Conservation (phyloP, 345 rosid genomes). For the Syzygium aqueum region DNA sequence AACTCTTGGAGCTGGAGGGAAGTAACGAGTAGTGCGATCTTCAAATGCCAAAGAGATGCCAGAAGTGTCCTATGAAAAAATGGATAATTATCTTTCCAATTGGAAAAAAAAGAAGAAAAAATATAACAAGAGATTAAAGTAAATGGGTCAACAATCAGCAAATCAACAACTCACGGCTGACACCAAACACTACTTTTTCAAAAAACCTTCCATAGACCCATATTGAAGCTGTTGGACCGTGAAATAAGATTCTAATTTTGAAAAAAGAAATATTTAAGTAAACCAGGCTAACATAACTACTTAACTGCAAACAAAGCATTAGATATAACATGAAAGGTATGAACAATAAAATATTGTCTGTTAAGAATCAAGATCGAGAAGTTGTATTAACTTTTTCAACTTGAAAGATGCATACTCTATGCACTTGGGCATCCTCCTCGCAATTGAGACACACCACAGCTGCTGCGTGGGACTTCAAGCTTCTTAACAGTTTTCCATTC, state of each 20-base stretch:
- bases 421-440: conserved; percentile 66
- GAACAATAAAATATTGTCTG: neutral
- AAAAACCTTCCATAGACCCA: neutral
- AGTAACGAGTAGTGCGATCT: conserved; percentile 84
- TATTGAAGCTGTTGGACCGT: neutral
- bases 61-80: conserved; percentile 12
- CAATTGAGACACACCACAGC: conserved; percentile 89
- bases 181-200: neutral
- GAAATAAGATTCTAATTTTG: neutral
- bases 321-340: neutral
- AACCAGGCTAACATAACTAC: neutral
- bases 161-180: neutral
- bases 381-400: neutral
- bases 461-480: conserved; percentile 63
- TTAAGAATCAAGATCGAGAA: neutral
- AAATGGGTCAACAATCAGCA: neutral
- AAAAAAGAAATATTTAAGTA: neutral
- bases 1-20: conserved; percentile 84
- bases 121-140: neutral
- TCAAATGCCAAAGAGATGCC: conserved; percentile 36
- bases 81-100: neutral
- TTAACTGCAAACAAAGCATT: neutral
- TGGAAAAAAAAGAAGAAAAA: neutral
- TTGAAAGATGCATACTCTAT: conserved; percentile 20
- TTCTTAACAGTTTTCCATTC: conserved; percentile 80